phyloP scores from a whole-genome alignment of 208 protist species.

The Trypanosoma platydactyli region DNA sequence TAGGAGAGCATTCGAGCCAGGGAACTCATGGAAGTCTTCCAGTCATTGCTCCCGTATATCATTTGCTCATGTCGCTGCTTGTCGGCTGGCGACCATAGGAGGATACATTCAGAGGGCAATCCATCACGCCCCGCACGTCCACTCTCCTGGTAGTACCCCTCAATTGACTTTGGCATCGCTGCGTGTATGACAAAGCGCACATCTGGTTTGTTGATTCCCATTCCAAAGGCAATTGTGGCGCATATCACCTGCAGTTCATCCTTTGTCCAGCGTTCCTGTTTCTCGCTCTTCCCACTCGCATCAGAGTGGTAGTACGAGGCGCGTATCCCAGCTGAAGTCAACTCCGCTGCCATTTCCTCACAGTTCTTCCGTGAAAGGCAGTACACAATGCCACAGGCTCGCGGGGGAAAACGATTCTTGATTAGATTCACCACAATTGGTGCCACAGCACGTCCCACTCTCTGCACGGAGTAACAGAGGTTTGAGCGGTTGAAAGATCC shows the following conservation, averaged over 20 bases:
- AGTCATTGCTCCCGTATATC: slow-evolving; percentile 82
- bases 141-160: slow-evolving; percentile 98
- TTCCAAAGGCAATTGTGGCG: slow-evolving; percentile 98
- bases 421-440: slow-evolving; percentile 61
- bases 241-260: slow-evolving; percentile 94
- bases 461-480: slow-evolving; percentile 73
- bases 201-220: slow-evolving; percentile 98
- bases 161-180: slow-evolving; percentile 95
- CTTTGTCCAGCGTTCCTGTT: slow-evolving; percentile 88
- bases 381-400: slow-evolving; percentile 85
- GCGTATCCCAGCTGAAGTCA: slow-evolving; percentile 50
- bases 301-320: slow-evolving; percentile 81
- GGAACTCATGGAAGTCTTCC: slow-evolving; percentile 58
- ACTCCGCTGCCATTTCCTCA: slow-evolving; percentile 70
- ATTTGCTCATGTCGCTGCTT: slow-evolving; percentile 77
- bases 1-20: slow-evolving; percentile 80
- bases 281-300: slow-evolving; percentile 65
- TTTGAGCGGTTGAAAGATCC: slow-evolving; percentile 83
- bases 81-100: slow-evolving; percentile 70
- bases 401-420: slow-evolving; percentile 58
- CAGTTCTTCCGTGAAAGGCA: slow-evolving; percentile 82
- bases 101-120: slow-evolving; percentile 74
- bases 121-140: slow-evolving; percentile 97
- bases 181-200: slow-evolving; percentile 98
- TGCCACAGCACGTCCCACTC: slow-evolving; percentile 52